phyloP scores from a whole-genome alignment of 495 filamentous ascomycete genomes.

The Aspergillus bridgeri region DNA sequence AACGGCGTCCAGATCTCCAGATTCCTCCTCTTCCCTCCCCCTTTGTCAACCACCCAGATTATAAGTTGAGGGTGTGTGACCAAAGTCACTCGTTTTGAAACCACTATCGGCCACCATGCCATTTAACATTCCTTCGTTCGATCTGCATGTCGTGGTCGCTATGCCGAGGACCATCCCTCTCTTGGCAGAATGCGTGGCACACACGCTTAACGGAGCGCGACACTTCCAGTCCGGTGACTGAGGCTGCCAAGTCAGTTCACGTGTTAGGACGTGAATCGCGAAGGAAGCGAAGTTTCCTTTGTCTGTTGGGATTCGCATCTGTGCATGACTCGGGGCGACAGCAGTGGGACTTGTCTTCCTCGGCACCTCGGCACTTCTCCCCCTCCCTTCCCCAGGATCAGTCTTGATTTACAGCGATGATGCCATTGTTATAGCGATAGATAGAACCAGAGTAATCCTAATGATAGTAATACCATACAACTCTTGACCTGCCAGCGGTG shows the following conservation, averaged over 20 bases:
- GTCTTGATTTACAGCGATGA: neutral
- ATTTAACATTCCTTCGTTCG: neutral
- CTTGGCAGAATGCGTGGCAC: neutral
- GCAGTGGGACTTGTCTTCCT: neutral
- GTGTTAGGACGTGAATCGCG: neutral
- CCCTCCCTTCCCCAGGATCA: neutral
- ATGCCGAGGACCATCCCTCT: neutral
- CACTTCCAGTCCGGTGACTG: neutral
- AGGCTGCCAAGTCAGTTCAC: neutral
- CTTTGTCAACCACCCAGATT: neutral
- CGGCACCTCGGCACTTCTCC: neutral
- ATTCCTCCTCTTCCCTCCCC: neutral
- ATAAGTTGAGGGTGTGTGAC: neutral
- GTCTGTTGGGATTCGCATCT: neutral
- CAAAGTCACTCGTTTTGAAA: neutral
- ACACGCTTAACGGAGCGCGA: neutral
- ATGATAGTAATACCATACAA: neutral
- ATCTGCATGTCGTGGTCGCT: slow-evolving; percentile 2
- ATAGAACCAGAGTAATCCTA: neutral
- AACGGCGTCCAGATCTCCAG: neutral
- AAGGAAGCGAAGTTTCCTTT: neutral
- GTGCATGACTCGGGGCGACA: neutral
- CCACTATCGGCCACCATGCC: neutral
- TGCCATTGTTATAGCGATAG: neutral
- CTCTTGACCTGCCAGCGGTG: neutral